Evolutionary conservation across 2,329 filamentous ascomycete genomes (phyloP).

Genomic region (Arthrobotrys pseudoclavata): DNA sequence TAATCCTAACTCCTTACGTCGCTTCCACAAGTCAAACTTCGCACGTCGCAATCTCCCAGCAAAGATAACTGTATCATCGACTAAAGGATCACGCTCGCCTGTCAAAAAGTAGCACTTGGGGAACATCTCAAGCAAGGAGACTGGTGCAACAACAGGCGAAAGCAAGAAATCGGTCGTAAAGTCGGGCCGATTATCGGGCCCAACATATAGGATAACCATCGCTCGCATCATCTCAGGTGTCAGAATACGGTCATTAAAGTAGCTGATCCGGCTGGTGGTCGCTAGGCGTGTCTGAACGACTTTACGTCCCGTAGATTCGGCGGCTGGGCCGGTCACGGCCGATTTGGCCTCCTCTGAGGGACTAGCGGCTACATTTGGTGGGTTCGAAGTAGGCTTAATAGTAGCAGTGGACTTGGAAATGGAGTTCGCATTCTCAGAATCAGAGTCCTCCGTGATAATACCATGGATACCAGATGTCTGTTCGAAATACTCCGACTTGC

Average conservation of each 20-base stretch:
- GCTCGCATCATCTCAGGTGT: slow-evolving; percentile 98
- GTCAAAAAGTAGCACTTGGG: slow-evolving; percentile 95
- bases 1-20: slow-evolving; percentile 71
- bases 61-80: slow-evolving; percentile 97
- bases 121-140: slow-evolving; percentile 84
- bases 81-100: slow-evolving; percentile 92
- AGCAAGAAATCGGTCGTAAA: slow-evolving; percentile 92
- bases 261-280: slow-evolving; percentile 96
- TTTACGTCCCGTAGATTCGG: slow-evolving; percentile 59
- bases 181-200: slow-evolving; percentile 90
- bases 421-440: slow-evolving; percentile 64
- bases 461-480: slow-evolving; percentile 84
- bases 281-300: slow-evolving; percentile 84
- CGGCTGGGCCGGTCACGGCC: slow-evolving; percentile 60
- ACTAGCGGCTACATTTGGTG: slow-evolving; percentile 9
- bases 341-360: slow-evolving; percentile 52
- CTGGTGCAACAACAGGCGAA: slow-evolving; percentile 89
- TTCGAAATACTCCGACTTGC: slow-evolving; percentile 84
- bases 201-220: slow-evolving; percentile 98
- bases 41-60: slow-evolving; percentile 88
- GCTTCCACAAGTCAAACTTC: slow-evolving; percentile 71
- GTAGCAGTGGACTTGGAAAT: slow-evolving; percentile 75
- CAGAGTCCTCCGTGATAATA: slow-evolving; percentile 72
- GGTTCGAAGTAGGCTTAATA: slow-evolving; percentile 50
- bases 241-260: slow-evolving; percentile 94